Base-by-base conservation (phyloP, 805 yeast genomes). In the Kodamaea restingae region DNA sequence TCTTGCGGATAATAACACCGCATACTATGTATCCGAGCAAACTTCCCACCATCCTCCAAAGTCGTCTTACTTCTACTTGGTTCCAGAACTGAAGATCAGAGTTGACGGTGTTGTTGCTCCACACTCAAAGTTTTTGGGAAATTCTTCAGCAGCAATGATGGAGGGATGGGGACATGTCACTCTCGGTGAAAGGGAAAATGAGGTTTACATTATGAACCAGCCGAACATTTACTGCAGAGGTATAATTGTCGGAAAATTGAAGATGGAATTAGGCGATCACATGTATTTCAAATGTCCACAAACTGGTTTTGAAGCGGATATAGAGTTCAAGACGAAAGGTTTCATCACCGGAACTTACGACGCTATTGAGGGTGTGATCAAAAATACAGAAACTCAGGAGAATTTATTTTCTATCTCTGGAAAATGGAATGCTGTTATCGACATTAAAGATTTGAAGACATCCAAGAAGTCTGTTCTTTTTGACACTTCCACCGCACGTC, bases 11-110 rank as follows among this genome's bases (percentile, higher is more conserved):
- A 78, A 73, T 21, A 58, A 73, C 4, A 74, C 74, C 37, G 95
- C 96, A 0, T 91, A 76, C 58, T 93, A 91, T 59, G 63, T 91
- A 15, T 73, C 97, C 1, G 98, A 93, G 60, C 98, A 93, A 61
- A 90, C 97, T 0, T 85, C 95, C 22, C 98, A 93, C 55, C 98
- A 93, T 58, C 98, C 98, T n/a, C 98, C 98, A 10, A 84, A 93
- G 58, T 87, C 96, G 0, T 82, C 95, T 0, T 93, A 91, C 61
- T 93, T 88, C 56, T 93, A 87, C 58, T 70, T 82, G 62, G 75
- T 86, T 26, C 98, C 98, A 0, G 84, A 79, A 41, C 75, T 76
- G 42, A 77, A 78, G 49, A 85, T 93, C 42, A 76, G 93, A 46
- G 88, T 83, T 15, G 98, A 93, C 55, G 98, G 98, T 21, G 74